phyloP scores from a whole-genome alignment of 257 asterid species.

The Fraxinus quadrangulata region DNA sequence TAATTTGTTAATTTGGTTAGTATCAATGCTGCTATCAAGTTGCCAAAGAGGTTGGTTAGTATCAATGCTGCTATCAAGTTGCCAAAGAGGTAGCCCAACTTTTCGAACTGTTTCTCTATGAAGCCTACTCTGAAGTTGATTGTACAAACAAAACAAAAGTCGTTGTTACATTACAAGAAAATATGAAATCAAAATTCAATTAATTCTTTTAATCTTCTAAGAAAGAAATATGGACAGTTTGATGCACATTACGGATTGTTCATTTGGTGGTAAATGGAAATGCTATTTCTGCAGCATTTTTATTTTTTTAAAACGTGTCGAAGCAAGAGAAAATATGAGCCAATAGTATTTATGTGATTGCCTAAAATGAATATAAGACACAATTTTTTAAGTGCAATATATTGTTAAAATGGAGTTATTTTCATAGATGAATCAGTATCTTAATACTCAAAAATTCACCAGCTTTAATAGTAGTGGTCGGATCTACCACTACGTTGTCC shows the following conservation, averaged over 20 bases:
- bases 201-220: neutral
- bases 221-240: neutral
- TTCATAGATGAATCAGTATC: neutral
- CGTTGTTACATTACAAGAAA: neutral
- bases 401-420: neutral
- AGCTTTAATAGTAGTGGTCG: neutral
- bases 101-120: neutral
- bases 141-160: neutral
- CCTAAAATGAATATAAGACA: neutral
- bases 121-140: neutral
- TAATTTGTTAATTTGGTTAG: neutral
- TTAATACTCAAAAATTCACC: neutral
- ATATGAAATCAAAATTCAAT: neutral
- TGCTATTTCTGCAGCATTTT: neutral
- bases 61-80: too few relatives aligned
- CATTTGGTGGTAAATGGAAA: neutral
- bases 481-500: neutral
- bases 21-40: neutral
- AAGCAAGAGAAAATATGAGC: neutral
- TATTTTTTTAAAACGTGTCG: neutral
- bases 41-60: too few relatives aligned
- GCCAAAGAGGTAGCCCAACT: neutral
- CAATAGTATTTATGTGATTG: neutral
- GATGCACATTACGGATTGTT: neutral
- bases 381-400: neutral